These are phyloP conservation scores for Yamadazyma buinensis DNA, from an alignment of 1,139 yeast genomes.

Conservation along the genomic window DNA sequence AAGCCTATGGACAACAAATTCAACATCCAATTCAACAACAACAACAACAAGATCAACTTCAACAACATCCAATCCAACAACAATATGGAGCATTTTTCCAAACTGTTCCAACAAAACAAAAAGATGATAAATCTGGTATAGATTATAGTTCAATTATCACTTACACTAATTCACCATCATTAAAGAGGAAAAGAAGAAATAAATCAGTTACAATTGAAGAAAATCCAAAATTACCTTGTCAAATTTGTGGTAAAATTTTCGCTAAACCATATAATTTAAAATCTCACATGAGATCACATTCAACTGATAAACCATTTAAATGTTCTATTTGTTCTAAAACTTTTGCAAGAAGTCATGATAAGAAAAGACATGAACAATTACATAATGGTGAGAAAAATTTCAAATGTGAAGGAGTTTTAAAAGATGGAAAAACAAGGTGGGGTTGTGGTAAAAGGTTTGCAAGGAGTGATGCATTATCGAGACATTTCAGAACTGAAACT, in stretches of 20 bases:
- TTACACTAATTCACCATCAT: conserved; percentile 34
- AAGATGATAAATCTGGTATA: conserved; percentile 46
- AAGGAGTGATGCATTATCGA: conserved; percentile 52
- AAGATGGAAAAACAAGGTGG: conserved; percentile 52
- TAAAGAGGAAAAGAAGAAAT: conserved; percentile 30
- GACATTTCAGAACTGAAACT: conserved; percentile 57
- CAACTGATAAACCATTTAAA: conserved; percentile 51
- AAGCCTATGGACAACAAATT: not conserved
- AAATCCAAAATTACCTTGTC: conserved; percentile 33
- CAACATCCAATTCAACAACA: not conserved
- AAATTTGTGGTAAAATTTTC: conserved; percentile 47
- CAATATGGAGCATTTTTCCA: too few species aligned
- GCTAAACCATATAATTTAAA: conserved; percentile 54
- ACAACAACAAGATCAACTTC: not conserved
- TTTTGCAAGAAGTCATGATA: conserved; percentile 56
- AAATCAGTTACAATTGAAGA: conserved; percentile 6
- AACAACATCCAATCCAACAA: not conserved
- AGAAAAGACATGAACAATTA: conserved; percentile 51
- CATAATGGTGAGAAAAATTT: conserved; percentile 55
- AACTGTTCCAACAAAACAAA: conserved; percentile 28
- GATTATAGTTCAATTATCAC: conserved; percentile 38
- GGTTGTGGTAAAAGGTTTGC: conserved; percentile 61
- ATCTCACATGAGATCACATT: conserved; percentile 55
- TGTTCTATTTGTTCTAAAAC: conserved; percentile 47
- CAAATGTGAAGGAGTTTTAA: conserved; percentile 50